phyloP scores from a whole-genome alignment of 805 yeast genomes.

The Yarrowia sp. region DNA sequence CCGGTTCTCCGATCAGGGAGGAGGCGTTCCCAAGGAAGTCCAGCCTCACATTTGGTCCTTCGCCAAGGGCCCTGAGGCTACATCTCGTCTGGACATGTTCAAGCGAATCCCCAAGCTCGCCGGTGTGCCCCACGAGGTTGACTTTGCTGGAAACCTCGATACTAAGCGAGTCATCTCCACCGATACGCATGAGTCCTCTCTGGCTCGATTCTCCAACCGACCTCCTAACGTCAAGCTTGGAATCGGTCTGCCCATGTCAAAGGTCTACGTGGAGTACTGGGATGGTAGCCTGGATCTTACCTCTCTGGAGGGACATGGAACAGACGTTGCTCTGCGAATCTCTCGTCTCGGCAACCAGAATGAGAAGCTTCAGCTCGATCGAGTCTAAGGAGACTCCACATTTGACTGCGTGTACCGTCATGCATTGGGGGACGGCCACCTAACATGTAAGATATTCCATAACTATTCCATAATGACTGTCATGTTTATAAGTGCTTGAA shows the following conservation, averaged over 20 bases:
- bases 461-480: conserved; percentile 3
- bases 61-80: conserved; percentile 45
- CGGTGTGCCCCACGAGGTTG: conserved; percentile 37
- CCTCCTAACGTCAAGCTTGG: conserved; percentile 77
- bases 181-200: conserved; percentile 45
- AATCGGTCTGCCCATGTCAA: conserved; percentile 87
- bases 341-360: conserved; percentile 72
- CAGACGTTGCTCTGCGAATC: conserved; percentile 78
- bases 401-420: conserved; percentile 1
- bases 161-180: conserved; percentile 26
- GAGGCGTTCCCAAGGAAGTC: conserved; percentile 67
- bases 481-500: not conserved
- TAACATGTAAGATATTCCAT: conserved; percentile 3
- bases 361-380: conserved; percentile 65
- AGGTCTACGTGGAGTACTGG: conserved; percentile 95
- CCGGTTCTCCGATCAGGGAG: conserved; percentile 85
- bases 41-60: conserved; percentile 80
- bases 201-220: conserved; percentile 64
- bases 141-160: conserved; percentile 28
- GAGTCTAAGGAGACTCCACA: conserved; percentile 47
- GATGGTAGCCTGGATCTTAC: conserved; percentile 83
- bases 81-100: conserved; percentile 36
- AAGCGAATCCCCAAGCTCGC: conserved; percentile 37
- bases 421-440: conserved; percentile 11
- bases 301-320: conserved; percentile 86